Evolutionary conservation across 768 basidiomycete genomes (phyloP).

Genomic region (Rhodotorula toruloides): DNA sequence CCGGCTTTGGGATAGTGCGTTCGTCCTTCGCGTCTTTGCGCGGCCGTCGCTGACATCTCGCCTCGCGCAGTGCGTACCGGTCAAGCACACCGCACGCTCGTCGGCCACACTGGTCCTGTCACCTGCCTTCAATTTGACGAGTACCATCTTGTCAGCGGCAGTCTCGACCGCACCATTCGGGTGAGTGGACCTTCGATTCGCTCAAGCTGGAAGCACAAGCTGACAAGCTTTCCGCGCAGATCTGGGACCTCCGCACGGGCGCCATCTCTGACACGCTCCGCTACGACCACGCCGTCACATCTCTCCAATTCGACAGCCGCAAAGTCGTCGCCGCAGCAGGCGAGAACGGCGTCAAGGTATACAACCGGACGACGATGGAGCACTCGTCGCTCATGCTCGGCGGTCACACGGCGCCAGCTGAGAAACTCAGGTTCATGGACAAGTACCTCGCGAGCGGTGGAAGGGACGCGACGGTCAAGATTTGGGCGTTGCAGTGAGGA

Average conservation of each 20-base stretch:
- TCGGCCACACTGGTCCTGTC: slow-evolving; percentile 88
- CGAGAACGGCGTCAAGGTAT: slow-evolving; percentile 91
- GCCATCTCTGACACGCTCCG: slow-evolving; percentile 78
- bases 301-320: slow-evolving; percentile 86
- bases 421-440: slow-evolving; percentile 90
- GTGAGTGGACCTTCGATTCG: slow-evolving; percentile 51
- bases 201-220: neutral
- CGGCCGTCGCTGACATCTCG: neutral
- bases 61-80: slow-evolving; percentile 79
- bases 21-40: no score
- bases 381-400: slow-evolving; percentile 78
- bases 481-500: slow-evolving; percentile 35
- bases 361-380: slow-evolving; percentile 89
- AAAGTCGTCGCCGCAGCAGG: slow-evolving; percentile 89
- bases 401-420: slow-evolving; percentile 86
- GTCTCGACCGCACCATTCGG: slow-evolving; percentile 84
- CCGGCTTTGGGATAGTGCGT: slow-evolving; percentile 98
- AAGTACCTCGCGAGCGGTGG: slow-evolving; percentile 87
- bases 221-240: slow-evolving; percentile 51
- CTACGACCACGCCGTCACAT: slow-evolving; percentile 84
- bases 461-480: slow-evolving; percentile 54
- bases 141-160: slow-evolving; percentile 83
- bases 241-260: slow-evolving; percentile 94
- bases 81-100: slow-evolving; percentile 84
- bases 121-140: slow-evolving; percentile 95